phyloP scores from a whole-genome alignment of 2,329 filamentous ascomycete genomes.

The Fusarium sacchari region DNA sequence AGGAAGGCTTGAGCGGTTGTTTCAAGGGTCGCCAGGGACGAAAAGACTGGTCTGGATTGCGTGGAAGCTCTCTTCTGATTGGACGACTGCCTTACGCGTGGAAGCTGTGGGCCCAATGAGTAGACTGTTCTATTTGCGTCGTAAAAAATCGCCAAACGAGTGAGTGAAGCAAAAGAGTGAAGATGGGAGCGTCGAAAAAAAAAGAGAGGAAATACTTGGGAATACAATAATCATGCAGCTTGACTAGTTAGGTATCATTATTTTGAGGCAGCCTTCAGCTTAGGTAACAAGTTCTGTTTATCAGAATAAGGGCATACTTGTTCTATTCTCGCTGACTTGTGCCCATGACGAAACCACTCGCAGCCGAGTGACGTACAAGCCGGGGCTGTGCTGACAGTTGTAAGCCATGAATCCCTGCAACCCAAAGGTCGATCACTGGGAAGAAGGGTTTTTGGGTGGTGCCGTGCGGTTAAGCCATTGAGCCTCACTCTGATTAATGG shows the following conservation, averaged over 20 bases:
- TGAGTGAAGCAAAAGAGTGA: not conserved
- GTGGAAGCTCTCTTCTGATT: constrained; percentile 38
- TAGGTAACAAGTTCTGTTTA: constrained; percentile 24
- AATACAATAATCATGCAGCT: not conserved
- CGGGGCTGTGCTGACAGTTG: constrained; percentile 42
- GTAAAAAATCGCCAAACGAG: not conserved
- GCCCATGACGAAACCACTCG: constrained; percentile 36
- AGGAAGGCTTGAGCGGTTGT: not conserved
- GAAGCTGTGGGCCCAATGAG: constrained; percentile 27
- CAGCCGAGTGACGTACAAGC: constrained; percentile 41
- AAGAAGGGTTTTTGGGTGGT: constrained; percentile 4
- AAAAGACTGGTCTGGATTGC: constrained; percentile 32
- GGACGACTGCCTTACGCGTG: constrained; percentile 28
- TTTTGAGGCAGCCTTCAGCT: not conserved
- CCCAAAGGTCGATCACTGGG: constrained; percentile 25
- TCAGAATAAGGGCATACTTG: not conserved
- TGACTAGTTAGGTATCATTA: not conserved
- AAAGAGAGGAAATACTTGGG: constrained; percentile 2
- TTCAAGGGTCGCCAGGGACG: constrained; percentile 31
- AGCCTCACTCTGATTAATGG: constrained; percentile 22
- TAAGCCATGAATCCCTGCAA: constrained; percentile 26
- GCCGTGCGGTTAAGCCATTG: constrained; percentile 8
- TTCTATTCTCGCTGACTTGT: constrained; percentile 30
- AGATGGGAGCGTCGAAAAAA: not conserved
- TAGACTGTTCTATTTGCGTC: constrained; percentile 7